Evolutionary conservation across 805 yeast species (phyloP).

Genomic region (Nematodospora valgi): DNA sequence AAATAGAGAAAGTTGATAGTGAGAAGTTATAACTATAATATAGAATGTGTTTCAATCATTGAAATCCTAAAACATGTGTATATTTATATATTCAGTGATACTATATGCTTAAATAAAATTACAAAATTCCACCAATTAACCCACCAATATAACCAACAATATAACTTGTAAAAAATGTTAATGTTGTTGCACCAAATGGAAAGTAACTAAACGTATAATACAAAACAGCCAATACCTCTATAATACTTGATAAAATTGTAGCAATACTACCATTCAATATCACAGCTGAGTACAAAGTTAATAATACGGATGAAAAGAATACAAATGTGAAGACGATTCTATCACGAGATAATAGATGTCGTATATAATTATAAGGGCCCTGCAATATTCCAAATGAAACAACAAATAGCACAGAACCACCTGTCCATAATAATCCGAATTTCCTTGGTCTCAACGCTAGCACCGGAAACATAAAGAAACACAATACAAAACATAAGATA

Average conservation of each 20-base stretch:
- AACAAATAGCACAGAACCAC: constrained; percentile 85
- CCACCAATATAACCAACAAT: constrained; percentile 43
- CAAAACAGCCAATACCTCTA: constrained; percentile 82
- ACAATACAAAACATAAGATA: constrained; percentile 73
- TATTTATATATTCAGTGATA: background rate
- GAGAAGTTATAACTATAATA: constrained; percentile 11
- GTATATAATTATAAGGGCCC: constrained; percentile 80
- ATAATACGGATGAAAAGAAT: constrained; percentile 74
- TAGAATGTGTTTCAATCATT: too few relatives aligned
- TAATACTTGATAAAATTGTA: constrained; percentile 68
- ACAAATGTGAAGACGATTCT: constrained; percentile 77
- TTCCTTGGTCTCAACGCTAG: constrained; percentile 86
- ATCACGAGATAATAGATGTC: constrained; percentile 70
- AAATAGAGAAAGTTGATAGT: constrained; percentile 8
- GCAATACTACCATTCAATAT: constrained; percentile 64
- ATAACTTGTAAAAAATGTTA: constrained; percentile 47
- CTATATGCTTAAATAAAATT: background rate
- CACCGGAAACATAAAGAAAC: constrained; percentile 84
- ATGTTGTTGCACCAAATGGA: constrained; percentile 89
- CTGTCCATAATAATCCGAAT: constrained; percentile 86
- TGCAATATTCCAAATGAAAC: constrained; percentile 86
- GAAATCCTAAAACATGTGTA: background rate
- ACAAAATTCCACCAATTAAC: constrained; percentile 41
- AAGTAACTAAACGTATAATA: constrained; percentile 91
- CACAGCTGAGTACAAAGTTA: constrained; percentile 77